A percentile compares a stretch with the other conserved stretches of the same genome.
Evolutionary conservation across 75 land plant species (phyloP).

Genomic region (Cunninghamia lanceolata): DNA sequence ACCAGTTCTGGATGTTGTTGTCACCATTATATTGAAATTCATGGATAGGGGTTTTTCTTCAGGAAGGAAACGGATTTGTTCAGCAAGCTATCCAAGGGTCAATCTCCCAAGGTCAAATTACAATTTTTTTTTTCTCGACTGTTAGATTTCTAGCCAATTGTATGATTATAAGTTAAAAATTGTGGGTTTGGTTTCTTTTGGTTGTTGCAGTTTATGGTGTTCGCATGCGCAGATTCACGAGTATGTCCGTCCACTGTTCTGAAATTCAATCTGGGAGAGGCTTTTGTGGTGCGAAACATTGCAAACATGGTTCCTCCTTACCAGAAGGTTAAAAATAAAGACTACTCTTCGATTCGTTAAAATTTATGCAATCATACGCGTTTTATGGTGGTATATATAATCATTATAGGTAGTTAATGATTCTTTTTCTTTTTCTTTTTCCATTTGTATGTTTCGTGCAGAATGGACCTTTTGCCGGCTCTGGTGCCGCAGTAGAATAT

Average conservation of each 20-base stretch:
- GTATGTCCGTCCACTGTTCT: constrained; percentile 84
- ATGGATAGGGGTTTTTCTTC: not conserved
- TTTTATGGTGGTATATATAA: not conserved
- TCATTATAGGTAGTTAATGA: not conserved
- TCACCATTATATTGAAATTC: not conserved
- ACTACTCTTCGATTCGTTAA: not conserved
- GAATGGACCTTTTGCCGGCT: constrained; percentile 48
- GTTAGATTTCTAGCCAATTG: not conserved
- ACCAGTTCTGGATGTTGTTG: not conserved
- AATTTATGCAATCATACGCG: not conserved
- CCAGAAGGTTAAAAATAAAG: constrained; percentile 27
- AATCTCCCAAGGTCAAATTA: constrained; percentile 76
- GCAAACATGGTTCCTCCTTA: constrained; percentile 90
- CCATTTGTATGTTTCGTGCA: not conserved
- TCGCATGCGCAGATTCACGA: constrained; percentile 93
- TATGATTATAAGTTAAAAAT: not conserved
- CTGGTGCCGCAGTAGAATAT: constrained; percentile 82
- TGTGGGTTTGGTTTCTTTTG: not conserved
- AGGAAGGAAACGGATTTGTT: constrained; percentile 69
- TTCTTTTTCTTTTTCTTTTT: not conserved
- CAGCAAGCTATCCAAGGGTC: constrained; percentile 65
- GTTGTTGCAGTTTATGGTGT: constrained; percentile 62
- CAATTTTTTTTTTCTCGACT: not conserved
- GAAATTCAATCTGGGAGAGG: constrained; percentile 83
- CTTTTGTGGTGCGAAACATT: constrained; percentile 87